phyloP scores from a whole-genome alignment of 1,284 basidiomycete genomes.

The Ganoderma resinaceum region DNA sequence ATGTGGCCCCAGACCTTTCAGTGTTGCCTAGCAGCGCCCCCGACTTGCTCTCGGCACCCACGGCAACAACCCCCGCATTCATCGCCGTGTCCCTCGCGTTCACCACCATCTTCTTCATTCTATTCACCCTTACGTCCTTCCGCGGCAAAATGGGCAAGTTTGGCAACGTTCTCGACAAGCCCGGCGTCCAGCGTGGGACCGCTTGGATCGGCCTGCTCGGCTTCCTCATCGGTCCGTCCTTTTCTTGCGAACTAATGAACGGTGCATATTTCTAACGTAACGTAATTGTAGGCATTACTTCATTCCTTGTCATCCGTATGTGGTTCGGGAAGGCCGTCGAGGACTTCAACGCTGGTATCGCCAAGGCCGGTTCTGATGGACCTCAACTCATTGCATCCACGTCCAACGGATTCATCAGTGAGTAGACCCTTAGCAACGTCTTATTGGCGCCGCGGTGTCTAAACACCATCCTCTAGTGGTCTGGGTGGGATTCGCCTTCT shows the following conservation, averaged over 20 bases:
- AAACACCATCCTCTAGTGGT: conserved; percentile 57
- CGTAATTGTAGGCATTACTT: conserved; percentile 59
- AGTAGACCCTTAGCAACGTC: conserved; percentile 38
- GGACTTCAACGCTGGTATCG: conserved; percentile 75
- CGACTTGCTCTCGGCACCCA: conserved; percentile 64
- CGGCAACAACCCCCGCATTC: conserved; percentile 67
- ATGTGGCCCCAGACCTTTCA: conserved; percentile 58
- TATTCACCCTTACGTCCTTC: conserved; percentile 72
- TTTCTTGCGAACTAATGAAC: conserved; percentile 8
- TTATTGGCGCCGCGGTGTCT: conserved; percentile 11
- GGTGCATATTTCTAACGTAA: conserved; percentile 15
- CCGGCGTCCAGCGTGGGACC: conserved; percentile 61
- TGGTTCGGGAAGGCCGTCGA: conserved; percentile 82
- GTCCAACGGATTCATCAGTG: conserved; percentile 80
- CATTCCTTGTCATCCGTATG: conserved; percentile 77
- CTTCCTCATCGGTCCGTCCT: conserved; percentile 69
- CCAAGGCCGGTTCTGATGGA: conserved; percentile 54
- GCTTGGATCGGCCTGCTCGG: conserved; percentile 80
- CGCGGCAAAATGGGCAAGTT: conserved; percentile 69
- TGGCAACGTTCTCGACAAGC: conserved; percentile 59
- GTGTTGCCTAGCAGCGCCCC: conserved; percentile 66
- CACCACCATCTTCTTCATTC: conserved; percentile 69
- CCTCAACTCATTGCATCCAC: conserved; percentile 68
- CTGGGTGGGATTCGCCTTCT: conserved; percentile 80
- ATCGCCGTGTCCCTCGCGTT: conserved; percentile 68